These are phyloP conservation scores for Salvia miltiorrhiza DNA, from an alignment of 257 asterid genomes.

Conservation along the genomic window DNA sequence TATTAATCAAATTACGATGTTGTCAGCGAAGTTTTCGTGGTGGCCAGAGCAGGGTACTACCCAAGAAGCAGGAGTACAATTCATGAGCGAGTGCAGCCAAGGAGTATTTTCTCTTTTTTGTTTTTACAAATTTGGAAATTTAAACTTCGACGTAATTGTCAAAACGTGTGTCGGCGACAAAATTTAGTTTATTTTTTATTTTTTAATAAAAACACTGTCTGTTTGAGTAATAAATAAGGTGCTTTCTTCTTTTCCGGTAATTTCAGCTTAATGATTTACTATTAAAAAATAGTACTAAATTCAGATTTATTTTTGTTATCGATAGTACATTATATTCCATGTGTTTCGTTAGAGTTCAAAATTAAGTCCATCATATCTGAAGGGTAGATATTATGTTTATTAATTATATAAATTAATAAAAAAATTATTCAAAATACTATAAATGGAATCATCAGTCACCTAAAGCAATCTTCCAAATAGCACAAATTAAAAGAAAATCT, in stretches of 20 bases:
- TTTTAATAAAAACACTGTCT: not conserved
- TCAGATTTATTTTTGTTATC: too few species aligned
- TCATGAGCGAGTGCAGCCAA: not conserved
- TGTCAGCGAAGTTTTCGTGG: conserved; percentile 13
- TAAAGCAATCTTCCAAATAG: not conserved
- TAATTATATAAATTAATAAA: not conserved
- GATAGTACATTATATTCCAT: too few species aligned
- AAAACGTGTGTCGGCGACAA: not conserved
- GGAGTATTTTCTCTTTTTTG: too few species aligned
- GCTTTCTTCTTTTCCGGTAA: not conserved
- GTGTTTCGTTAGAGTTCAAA: too few species aligned
- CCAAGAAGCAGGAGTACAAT: not conserved
- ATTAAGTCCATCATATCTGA: not conserved
- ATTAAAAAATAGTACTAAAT: not conserved
- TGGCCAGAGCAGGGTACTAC: conserved; percentile 16
- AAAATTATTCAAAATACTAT: not conserved
- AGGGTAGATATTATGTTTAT: not conserved
- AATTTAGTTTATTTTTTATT: not conserved
- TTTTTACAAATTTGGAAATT: not conserved
- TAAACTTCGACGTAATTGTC: not conserved
- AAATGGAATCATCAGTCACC: not conserved
- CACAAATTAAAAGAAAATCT: not conserved
- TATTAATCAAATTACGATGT: not conserved
- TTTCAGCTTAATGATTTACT: not conserved
- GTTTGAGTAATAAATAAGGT: not conserved